These are phyloP conservation scores for Penicillium ochrochloron DNA, from an alignment of 495 filamentous ascomycete species.

Conservation along the genomic window DNA sequence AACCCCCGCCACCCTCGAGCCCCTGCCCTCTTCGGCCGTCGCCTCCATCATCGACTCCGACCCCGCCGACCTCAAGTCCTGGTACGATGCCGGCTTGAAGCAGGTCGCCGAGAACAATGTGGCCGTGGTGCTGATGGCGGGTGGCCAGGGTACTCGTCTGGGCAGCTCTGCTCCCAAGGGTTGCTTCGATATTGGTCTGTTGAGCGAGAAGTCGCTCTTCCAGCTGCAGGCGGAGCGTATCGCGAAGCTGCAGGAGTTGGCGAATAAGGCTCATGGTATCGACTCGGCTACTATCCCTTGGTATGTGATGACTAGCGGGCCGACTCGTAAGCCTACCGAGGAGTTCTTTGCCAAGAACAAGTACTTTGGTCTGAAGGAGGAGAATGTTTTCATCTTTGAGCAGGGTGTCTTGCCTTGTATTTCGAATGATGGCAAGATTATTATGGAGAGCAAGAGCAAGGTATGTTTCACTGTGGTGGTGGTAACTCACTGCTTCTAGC, in stretches of 20 bases:
- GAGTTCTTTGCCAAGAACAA: slow-evolving; percentile 87
- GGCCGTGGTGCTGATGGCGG: slow-evolving; percentile 94
- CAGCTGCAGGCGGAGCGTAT: slow-evolving; percentile 97
- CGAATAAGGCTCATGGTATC: slow-evolving; percentile 69
- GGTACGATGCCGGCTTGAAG: slow-evolving; percentile 84
- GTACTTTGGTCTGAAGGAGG: slow-evolving; percentile 85
- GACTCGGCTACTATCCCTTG: slow-evolving; percentile 80
- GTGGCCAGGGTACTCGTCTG: slow-evolving; percentile 92
- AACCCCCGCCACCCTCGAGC: slow-evolving; percentile 70
- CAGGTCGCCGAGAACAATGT: slow-evolving; percentile 88
- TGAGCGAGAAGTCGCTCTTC: slow-evolving; percentile 92
- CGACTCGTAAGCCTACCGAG: slow-evolving; percentile 90
- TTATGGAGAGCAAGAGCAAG: slow-evolving; percentile 88
- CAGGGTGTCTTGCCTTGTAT: slow-evolving; percentile 97
- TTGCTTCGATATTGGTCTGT: slow-evolving; percentile 92
- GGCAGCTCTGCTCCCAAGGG: slow-evolving; percentile 97
- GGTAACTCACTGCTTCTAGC: not conserved
- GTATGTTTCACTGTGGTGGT: slow-evolving; percentile 42
- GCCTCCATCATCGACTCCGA: slow-evolving; percentile 93
- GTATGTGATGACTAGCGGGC: slow-evolving; percentile 99
- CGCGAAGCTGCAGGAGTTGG: slow-evolving; percentile 79
- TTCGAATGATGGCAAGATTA: slow-evolving; percentile 95
- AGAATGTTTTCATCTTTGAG: slow-evolving; percentile 92
- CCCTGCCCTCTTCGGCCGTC: slow-evolving; percentile 83
- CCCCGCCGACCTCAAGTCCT: slow-evolving; percentile 74